A percentile compares a stretch with the other conserved stretches of the same genome.
Conservation (phyloP, 2,329 filamentous ascomycete genomes). For the Cryoendolithus antarcticus region DNA sequence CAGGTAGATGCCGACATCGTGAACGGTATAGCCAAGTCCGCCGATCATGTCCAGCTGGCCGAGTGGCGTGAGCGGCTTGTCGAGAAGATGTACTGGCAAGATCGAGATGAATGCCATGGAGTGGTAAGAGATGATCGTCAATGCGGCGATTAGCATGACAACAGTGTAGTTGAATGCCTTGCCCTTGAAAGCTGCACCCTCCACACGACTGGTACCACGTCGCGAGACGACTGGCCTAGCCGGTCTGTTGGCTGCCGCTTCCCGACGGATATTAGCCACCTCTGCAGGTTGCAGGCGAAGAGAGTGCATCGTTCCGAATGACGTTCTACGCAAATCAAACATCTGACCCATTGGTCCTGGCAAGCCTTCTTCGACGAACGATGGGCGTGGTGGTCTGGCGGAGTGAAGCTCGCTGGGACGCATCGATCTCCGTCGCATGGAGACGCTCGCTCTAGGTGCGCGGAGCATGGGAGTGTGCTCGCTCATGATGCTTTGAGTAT, state of each 20-base stretch:
- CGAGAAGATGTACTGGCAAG: constrained; percentile 80
- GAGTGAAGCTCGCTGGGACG: constrained; percentile 58
- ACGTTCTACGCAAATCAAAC: constrained; percentile 7
- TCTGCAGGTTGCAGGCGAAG: constrained; percentile 27
- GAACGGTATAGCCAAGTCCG: constrained; percentile 51
- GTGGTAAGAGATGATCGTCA: constrained; percentile 83
- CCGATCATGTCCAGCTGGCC: constrained; percentile 30
- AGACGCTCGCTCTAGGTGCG: constrained; percentile 49
- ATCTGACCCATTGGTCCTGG: constrained; percentile 5
- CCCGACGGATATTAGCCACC: constrained; percentile 35
- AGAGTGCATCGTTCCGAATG: constrained; percentile 7
- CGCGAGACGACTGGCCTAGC: constrained; percentile 4
- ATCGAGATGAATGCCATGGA: constrained; percentile 87
- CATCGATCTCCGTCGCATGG: constrained; percentile 45
- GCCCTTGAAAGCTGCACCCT: constrained; percentile 20
- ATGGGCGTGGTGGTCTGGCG: constrained; percentile 23
- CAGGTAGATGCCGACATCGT: constrained; percentile 54
- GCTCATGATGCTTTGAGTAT: constrained; percentile 2
- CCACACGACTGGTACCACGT: constrained; percentile 2
- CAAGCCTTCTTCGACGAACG: constrained; percentile 33
- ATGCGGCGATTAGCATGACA: constrained; percentile 58
- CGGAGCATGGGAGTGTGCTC: constrained; percentile 18
- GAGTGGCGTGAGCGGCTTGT: constrained; percentile 41
- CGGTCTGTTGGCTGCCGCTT: constrained; percentile 25
- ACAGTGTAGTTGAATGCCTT: constrained; percentile 50